These are phyloP conservation scores for Tetracladium setigerum DNA, from an alignment of 495 filamentous ascomycete species.

Conservation along the genomic window DNA sequence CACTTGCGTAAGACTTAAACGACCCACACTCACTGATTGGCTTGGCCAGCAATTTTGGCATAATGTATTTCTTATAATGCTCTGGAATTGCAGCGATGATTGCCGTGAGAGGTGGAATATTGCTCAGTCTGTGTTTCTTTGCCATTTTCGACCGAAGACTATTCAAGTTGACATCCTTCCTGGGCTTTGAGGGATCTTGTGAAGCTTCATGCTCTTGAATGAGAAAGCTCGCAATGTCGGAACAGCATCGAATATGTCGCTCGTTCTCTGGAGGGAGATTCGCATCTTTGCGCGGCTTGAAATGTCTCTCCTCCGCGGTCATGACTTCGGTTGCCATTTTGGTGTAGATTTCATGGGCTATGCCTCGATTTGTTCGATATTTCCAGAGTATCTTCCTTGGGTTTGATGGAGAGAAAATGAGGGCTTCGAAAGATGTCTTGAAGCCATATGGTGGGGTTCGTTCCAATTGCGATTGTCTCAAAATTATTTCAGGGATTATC, in stretches of 20 bases:
- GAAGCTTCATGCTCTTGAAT: slow-evolving; percentile 87
- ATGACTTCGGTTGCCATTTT: slow-evolving; percentile 58
- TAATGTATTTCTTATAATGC: slow-evolving; percentile 98
- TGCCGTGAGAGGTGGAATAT: slow-evolving; percentile 84
- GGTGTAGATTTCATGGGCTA: not conserved
- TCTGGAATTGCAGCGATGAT: slow-evolving; percentile 97
- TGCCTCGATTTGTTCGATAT: not conserved
- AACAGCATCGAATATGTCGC: slow-evolving; percentile 85
- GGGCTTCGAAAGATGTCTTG: too few species aligned
- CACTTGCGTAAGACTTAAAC: slow-evolving; percentile 16
- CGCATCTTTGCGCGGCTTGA: slow-evolving; percentile 56
- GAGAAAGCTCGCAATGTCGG: slow-evolving; percentile 85
- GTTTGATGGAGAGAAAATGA: too few species aligned
- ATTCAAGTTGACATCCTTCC: slow-evolving; percentile 90
- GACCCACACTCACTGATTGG: slow-evolving; percentile 63
- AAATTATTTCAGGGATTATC: not conserved
- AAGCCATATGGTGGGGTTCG: slow-evolving; percentile 1
- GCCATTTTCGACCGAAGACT: slow-evolving; percentile 76
- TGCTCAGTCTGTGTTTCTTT: slow-evolving; percentile 81
- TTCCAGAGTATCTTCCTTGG: not conserved
- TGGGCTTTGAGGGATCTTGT: slow-evolving; percentile 59
- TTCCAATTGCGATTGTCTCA: not conserved
- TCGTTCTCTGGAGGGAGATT: slow-evolving; percentile 87
- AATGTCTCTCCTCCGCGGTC: slow-evolving; percentile 46
- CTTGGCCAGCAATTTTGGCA: slow-evolving; percentile 92